A percentile compares a stretch with the other conserved stretches of the same genome.
phyloP scores from a whole-genome alignment of 768 basidiomycete species.

The Panaeolus cyanescens region DNA sequence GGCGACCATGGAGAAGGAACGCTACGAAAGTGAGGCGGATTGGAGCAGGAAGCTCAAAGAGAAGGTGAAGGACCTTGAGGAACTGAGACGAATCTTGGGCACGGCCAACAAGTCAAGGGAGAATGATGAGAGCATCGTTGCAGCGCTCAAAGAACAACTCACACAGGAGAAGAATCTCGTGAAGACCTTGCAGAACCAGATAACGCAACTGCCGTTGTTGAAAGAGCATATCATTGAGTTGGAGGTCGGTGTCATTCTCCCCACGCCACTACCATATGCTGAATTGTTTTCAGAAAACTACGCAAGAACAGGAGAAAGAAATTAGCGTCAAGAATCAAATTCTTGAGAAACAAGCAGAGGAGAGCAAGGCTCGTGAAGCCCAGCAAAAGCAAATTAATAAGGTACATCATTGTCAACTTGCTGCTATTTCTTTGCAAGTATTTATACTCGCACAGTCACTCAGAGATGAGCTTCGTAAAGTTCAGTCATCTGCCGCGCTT shows the following conservation, averaged over 20 bases:
- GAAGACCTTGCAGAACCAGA: constrained; percentile 48
- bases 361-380: constrained; percentile 65
- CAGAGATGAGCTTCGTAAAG: constrained; percentile 92
- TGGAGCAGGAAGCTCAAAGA: constrained; percentile 86
- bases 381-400: constrained; percentile 80
- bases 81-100: constrained; percentile 60
- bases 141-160: constrained; percentile 56
- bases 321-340: constrained; percentile 46
- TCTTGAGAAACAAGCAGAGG: constrained; percentile 73
- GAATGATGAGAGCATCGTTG: constrained; percentile 53
- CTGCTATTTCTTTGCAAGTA: constrained; percentile 4
- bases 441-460: constrained; percentile 56
- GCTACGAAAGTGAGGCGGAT: constrained; percentile 84
- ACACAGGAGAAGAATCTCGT: constrained; percentile 50
- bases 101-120: constrained; percentile 61
- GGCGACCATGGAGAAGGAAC: constrained; percentile 71
- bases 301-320: constrained; percentile 45
- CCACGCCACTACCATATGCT: not conserved
- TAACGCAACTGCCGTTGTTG: constrained; percentile 55
- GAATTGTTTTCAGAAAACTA: constrained; percentile 27
- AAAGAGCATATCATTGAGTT: constrained; percentile 52
- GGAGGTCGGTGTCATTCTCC: constrained; percentile 55
- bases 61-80: constrained; percentile 77
- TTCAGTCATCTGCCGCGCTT: constrained; percentile 89
- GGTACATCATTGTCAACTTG: constrained; percentile 38